Evolutionary conservation across 2,329 filamentous ascomycete genomes (phyloP).

Genomic region (Neoscytalidium dimidiatum): DNA sequence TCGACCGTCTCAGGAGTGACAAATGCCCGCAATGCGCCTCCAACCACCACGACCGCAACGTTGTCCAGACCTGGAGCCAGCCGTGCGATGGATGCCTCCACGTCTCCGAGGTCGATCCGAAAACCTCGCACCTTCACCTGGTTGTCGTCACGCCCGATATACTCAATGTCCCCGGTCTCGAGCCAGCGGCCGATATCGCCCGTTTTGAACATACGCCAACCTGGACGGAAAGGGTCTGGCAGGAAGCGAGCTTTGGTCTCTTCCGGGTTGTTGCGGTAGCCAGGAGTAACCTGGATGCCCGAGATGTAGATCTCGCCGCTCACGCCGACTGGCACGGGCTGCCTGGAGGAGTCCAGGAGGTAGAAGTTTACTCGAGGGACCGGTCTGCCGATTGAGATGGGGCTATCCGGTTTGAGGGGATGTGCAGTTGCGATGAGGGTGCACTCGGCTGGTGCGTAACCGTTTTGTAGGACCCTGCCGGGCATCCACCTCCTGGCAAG

Average conservation of each 20-base stretch:
- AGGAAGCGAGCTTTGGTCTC: slow-evolving; percentile 7
- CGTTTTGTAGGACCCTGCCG: slow-evolving; percentile 6
- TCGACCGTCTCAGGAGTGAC: slow-evolving; percentile 14
- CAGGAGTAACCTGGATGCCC: slow-evolving; percentile 15
- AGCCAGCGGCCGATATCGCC: slow-evolving; percentile 21
- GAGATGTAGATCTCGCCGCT: slow-evolving; percentile 21
- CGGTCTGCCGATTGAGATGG: slow-evolving; percentile 9
- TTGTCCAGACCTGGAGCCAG: not conserved
- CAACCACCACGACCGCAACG: slow-evolving; percentile 4
- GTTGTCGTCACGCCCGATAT: slow-evolving; percentile 22
- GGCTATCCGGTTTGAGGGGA: not conserved
- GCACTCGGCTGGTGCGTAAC: slow-evolving; percentile 17
- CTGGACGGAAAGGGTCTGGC: slow-evolving; percentile 1
- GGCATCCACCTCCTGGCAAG: slow-evolving; percentile 16
- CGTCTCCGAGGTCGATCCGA: slow-evolving; percentile 23
- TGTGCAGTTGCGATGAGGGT: slow-evolving; percentile 14
- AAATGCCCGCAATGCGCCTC: slow-evolving; percentile 1
- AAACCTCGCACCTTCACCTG: slow-evolving; percentile 25
- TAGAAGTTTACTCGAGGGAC: slow-evolving; percentile 16
- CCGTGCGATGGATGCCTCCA: slow-evolving; percentile 17
- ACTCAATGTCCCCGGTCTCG: slow-evolving; percentile 18
- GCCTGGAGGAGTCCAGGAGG: slow-evolving; percentile 14
- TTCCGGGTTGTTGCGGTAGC: slow-evolving; percentile 15
- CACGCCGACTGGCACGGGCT: slow-evolving; percentile 16
- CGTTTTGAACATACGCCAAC: slow-evolving; percentile 19